Evolutionary conservation across 106 monocot species (phyloP).

Genomic region (Platanthera guangdongensis): DNA sequence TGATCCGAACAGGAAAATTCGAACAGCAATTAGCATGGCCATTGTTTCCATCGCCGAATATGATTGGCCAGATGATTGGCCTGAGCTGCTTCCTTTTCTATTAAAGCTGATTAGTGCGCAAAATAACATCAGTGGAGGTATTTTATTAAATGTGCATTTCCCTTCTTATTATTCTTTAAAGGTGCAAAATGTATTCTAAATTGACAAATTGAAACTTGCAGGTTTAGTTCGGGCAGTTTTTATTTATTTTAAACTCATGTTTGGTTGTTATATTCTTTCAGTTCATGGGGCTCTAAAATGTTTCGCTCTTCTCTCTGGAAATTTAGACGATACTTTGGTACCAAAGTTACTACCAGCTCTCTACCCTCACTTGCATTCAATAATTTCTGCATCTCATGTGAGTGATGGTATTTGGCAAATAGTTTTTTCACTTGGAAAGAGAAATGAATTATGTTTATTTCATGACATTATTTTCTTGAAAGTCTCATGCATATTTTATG

Average conservation of each 20-base stretch:
- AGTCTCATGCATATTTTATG: not conserved
- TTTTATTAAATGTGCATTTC: not conserved
- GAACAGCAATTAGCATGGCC: conserved; percentile 86
- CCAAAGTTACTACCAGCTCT: conserved; percentile 71
- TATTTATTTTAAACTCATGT: not conserved
- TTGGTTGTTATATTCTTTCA: conserved; percentile 18
- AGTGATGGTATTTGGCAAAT: conserved; percentile 21
- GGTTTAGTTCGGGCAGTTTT: not conserved
- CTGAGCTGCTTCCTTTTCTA: conserved; percentile 77
- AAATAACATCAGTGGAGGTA: conserved; percentile 72
- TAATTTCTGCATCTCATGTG: conserved; percentile 74
- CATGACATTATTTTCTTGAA: not conserved
- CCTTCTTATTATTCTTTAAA: not conserved
- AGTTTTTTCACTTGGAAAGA: not conserved
- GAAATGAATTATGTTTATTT: not conserved
- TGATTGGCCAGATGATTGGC: conserved; percentile 99
- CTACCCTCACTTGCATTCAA: conserved; percentile 63
- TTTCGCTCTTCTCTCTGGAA: conserved; percentile 70
- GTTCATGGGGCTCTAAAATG: conserved; percentile 86
- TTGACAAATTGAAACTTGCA: not conserved
- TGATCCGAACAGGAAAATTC: conserved; percentile 80
- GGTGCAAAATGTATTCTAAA: not conserved
- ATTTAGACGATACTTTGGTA: conserved; percentile 81
- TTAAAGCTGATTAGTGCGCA: conserved; percentile 68
- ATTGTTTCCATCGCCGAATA: conserved; percentile 68